Evolutionary conservation across 2,329 filamentous ascomycete genomes (phyloP), one percentile per base, ranked within the genome.

Genomic region (Exophiala calicioides): DNA sequence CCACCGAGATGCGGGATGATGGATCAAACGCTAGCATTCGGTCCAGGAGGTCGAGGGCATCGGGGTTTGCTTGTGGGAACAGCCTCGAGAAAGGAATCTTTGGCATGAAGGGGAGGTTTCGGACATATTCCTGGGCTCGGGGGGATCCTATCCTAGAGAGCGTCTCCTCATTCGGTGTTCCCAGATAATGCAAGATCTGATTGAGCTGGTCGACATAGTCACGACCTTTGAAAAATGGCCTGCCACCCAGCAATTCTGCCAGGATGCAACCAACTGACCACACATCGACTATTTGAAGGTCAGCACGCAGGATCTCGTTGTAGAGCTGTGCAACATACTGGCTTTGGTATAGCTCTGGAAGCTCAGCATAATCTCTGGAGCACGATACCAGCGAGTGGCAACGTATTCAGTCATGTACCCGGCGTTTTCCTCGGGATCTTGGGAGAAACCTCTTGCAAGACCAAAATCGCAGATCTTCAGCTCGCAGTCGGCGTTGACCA

Each of bases 291-390:
- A 43, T 39, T 24, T 44, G 7, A 27, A 19, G 31, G 19, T 52
- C 34, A 50, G 41, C 26, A 30, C 26, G 6, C 35, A 30, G 34
- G 30, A 36, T 6, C 30, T n/a, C 15, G 20, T 16, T 56, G 39
- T 21, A 30, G 47, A 19, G 29, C 16, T 30, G 24, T 24, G 12
- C 6, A 21, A 91, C 90, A 47, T 82, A 97, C 93, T 98, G 60
- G 93, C 93, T 89, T 98, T 98, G 63, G 93, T 98, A 72, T 98
- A 98, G 75, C 90, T 96, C 72, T 97, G 91, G 81, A 98, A 98
- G 76, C 90, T 96, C 69, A 98, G 76, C 93, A 98, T 98, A 61
- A 98, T 98, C 71, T 98, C 93, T 4, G 93, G 93, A 3, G 93
- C 93, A 72, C 93, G 86, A 70, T 98, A 98, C 93, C 93, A 98